Conservation (phyloP, 2,329 filamentous ascomycete genomes). For the Onygenales sp. region DNA sequence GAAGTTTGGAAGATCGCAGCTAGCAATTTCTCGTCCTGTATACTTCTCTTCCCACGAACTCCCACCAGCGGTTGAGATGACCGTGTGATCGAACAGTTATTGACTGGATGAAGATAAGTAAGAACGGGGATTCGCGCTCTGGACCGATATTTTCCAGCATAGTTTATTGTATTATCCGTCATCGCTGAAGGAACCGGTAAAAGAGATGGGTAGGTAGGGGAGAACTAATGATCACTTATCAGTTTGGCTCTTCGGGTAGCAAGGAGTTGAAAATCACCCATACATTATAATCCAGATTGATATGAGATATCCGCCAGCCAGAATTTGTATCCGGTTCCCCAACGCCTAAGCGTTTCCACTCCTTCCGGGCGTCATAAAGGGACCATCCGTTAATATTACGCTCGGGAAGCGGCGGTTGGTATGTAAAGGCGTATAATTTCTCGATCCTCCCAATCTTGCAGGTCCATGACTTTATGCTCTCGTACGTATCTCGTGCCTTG, state of each 20-base stretch:
- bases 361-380: slow-evolving; percentile 73
- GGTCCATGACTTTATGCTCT: slow-evolving; percentile 70
- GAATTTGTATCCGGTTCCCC: slow-evolving; percentile 67
- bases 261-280: slow-evolving; percentile 7
- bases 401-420: slow-evolving; percentile 65
- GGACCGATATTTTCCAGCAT: slow-evolving; percentile 82
- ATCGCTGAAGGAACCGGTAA: slow-evolving; percentile 79
- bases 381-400: slow-evolving; percentile 69
- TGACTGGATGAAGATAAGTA: slow-evolving; percentile 90
- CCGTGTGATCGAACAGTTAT: slow-evolving; percentile 92
- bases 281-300: slow-evolving; percentile 77
- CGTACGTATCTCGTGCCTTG: slow-evolving; percentile 73
- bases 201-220: slow-evolving; percentile 80
- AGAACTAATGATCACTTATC: slow-evolving; percentile 47
- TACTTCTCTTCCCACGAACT: slow-evolving; percentile 75
- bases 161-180: slow-evolving; percentile 94
- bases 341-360: slow-evolving; percentile 82
- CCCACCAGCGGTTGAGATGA: slow-evolving; percentile 89
- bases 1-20: slow-evolving; percentile 83
- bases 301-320: slow-evolving; percentile 81
- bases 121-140: slow-evolving; percentile 78
- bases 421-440: slow-evolving; percentile 83
- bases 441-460: slow-evolving; percentile 77
- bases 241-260: slow-evolving; percentile 14
- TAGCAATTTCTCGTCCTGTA: slow-evolving; percentile 90